Evolutionary conservation across 345 rosid species (phyloP).

Genomic region (Corchorus olitorius): DNA sequence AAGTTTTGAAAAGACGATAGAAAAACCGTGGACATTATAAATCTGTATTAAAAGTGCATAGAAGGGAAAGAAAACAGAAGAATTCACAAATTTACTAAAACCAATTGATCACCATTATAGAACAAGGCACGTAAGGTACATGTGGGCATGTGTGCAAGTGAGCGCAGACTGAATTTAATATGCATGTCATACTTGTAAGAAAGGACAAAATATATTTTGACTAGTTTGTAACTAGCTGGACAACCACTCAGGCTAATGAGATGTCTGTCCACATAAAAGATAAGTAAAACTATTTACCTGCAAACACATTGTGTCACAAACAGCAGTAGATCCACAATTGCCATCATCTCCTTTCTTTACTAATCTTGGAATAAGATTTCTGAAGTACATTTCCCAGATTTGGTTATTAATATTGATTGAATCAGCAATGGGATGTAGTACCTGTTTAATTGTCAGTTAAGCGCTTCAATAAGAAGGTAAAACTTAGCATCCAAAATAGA

Average conservation of each 20-base stretch:
- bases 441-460: conserved; percentile 42
- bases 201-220: not conserved
- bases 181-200: not conserved
- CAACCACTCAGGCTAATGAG: not conserved
- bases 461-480: not conserved
- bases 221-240: not conserved
- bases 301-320: conserved; percentile 85
- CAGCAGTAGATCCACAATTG: conserved; percentile 89
- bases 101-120: not conserved
- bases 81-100: not conserved
- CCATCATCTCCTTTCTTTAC: conserved; percentile 88
- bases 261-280: conserved; percentile 1
- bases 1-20: not conserved
- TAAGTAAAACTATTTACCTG: conserved; percentile 51
- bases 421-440: conserved; percentile 70
- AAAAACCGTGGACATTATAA: not conserved
- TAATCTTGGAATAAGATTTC: conserved; percentile 76
- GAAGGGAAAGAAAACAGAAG: not conserved
- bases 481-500: not conserved
- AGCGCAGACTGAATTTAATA: not conserved
- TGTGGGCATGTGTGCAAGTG: too few species aligned
- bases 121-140: not conserved
- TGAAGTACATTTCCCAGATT: conserved; percentile 87
- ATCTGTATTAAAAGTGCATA: conserved; percentile 7
- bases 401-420: conserved; percentile 71